These are phyloP conservation scores for Hyaloscypha finlandica DNA, from an alignment of 495 filamentous ascomycete species.

Conservation along the genomic window DNA sequence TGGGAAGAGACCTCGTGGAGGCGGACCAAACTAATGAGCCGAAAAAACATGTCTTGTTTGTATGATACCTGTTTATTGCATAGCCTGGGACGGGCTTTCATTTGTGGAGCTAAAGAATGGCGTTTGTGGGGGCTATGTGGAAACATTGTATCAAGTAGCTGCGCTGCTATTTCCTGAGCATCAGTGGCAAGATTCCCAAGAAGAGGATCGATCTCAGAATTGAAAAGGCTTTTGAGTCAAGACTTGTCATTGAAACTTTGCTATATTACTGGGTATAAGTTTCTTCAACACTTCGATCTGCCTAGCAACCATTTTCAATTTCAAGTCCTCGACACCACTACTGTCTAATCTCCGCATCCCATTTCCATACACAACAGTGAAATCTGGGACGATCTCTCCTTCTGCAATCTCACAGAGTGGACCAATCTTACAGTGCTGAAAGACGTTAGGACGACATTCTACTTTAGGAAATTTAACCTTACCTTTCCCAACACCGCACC, in stretches of 20 bases:
- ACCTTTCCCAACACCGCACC: conserved; percentile 68
- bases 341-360: conserved; percentile 57
- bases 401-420: conserved; percentile 51
- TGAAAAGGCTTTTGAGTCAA: background rate
- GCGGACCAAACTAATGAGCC: conserved; percentile 35
- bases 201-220: conserved; percentile 4
- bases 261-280: conserved; percentile 62
- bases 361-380: conserved; percentile 65
- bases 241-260: conserved; percentile 52
- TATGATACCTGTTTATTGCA: conserved; percentile 26
- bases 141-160: conserved; percentile 2
- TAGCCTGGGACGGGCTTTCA: conserved; percentile 28
- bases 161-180: background rate
- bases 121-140: conserved; percentile 19
- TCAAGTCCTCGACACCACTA: conserved; percentile 54
- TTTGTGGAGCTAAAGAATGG: conserved; percentile 24
- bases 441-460: conserved; percentile 9
- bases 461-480: conserved; percentile 25
- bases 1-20: conserved; percentile 57
- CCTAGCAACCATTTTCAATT: conserved; percentile 55
- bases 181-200: background rate
- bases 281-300: conserved; percentile 64
- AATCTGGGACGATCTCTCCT: conserved; percentile 60
- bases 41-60: conserved; percentile 8
- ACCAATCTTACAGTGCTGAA: conserved; percentile 55